Percentiles rank a stretch among this genome's conserved stretches.
These are phyloP conservation scores for Pittosporum tobira DNA, from an alignment of 129 eudicot genomes.

Conservation along the genomic window DNA sequence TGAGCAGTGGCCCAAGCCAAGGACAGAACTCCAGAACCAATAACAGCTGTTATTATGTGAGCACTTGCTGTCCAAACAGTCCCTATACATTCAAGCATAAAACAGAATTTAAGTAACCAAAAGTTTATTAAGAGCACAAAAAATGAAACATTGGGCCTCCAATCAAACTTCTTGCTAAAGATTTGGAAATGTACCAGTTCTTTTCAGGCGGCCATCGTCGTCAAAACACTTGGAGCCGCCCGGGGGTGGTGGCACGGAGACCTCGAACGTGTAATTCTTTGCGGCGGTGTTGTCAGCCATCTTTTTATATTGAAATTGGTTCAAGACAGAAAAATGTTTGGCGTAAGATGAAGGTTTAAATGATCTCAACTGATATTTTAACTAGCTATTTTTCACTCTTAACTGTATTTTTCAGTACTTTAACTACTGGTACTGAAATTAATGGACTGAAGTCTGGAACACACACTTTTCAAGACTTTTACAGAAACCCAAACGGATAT, in stretches of 20 bases:
- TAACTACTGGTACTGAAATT: neutral
- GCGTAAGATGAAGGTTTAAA: neutral
- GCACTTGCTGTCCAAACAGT: slow-evolving; percentile 97
- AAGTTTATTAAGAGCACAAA: no score
- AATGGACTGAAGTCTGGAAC: neutral
- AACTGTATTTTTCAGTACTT: slow-evolving; percentile 1
- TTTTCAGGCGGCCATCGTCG: slow-evolving; percentile 24
- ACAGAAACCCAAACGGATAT: slow-evolving; percentile 8
- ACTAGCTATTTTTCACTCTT: neutral
- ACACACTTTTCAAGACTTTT: slow-evolving; percentile 9
- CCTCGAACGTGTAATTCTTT: neutral
- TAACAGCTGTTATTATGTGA: slow-evolving; percentile 92
- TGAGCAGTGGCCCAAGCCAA: slow-evolving; percentile 98
- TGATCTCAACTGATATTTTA: neutral
- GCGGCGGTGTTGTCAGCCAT: slow-evolving; percentile 17
- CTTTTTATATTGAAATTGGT: slow-evolving; percentile 10
- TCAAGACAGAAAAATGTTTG: neutral
- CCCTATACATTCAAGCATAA: slow-evolving; percentile 31
- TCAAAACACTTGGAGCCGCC: slow-evolving; percentile 21
- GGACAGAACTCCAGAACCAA: slow-evolving; percentile 92
- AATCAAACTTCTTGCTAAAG: neutral
- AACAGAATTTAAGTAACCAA: no score
- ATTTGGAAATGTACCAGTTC: slow-evolving; percentile 18
- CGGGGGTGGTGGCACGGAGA: slow-evolving; percentile 4
- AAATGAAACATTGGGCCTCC: slow-evolving; percentile 3